Base-by-base conservation (phyloP, 2,329 filamentous ascomycete genomes). In the Daldinia sp. region DNA sequence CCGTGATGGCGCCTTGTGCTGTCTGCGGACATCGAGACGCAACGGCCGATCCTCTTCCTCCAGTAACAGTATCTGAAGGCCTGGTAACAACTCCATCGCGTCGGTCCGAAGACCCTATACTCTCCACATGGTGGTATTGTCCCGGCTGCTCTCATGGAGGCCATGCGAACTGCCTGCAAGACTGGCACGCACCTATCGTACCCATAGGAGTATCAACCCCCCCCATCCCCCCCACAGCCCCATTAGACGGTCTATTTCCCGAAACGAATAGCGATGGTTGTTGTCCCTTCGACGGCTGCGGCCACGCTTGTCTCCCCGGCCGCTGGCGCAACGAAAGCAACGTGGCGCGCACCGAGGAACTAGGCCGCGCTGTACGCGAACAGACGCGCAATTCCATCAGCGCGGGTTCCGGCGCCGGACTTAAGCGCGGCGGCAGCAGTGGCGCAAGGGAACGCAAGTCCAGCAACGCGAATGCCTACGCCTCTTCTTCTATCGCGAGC, bases 231-330 rank as follows among this genome's bases (percentile, higher is more conserved):
- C 26, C 68, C 0, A 57, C 73, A 4, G 66, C 72, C 12, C 61
- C 72, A 0, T 48, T 70, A 15, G 75, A 78, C 54, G 68, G 74
- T 10, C 68, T 74, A 51, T 79, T 75, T 1, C 76, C 76, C 1
- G 80, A 81, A 18, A 78, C 80, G 7, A 82, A 76, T 70, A 85
- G 84, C 35, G 87, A 85, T 54, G 89, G 89, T 0, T 89, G 85
- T 76, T 91, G 89, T 70, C 88, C 89, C 1, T 78, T 89, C n/a
- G 88, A 90, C 68, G 88, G 89, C 0, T 91, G 89, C 74, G 85
- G 88, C 2, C 89, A 91, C 72, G 86, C 87, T 30, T 91, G 89
- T 68, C 81, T 90, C 0, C 87, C 88, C 0, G 87, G 87, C 0
- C 80, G 80, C 39, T 89, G 87, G 79, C 82, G 86, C 4, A 80